These are phyloP conservation scores for Lathyrus oleraceus DNA, from an alignment of 306 rosid species.

Conservation along the genomic window DNA sequence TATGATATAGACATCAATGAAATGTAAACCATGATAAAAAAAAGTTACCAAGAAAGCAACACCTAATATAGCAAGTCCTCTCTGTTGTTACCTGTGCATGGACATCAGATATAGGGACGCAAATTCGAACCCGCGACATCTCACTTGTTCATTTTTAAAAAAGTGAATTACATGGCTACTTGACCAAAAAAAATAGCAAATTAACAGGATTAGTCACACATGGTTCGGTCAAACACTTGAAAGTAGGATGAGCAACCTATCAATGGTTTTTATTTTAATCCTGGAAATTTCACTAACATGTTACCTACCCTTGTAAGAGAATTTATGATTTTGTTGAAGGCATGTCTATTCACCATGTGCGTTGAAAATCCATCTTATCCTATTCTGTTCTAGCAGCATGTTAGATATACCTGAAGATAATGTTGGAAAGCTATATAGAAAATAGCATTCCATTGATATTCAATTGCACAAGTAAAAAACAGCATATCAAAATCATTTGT, in stretches of 20 bases:
- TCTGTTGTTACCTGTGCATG: no score
- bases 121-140: no score
- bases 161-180: no score
- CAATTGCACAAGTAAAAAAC: constrained; percentile 6
- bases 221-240: constrained; percentile 11
- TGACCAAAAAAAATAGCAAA: constrained; percentile 15
- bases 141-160: no score
- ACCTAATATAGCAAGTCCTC: constrained; percentile 6
- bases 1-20: constrained; percentile 14
- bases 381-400: not conserved
- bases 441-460: constrained; percentile 13
- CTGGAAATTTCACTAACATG: constrained; percentile 33
- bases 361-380: not conserved
- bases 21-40: constrained; percentile 24
- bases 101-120: no score
- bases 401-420: not conserved
- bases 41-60: constrained; percentile 22
- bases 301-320: constrained; percentile 22
- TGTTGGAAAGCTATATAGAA: constrained; percentile 1
- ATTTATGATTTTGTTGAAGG: constrained; percentile 1
- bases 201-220: constrained; percentile 16
- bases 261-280: constrained; percentile 9
- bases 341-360: not conserved
- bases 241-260: constrained; percentile 11
- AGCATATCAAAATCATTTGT: not conserved